Evolutionary conservation across 805 yeast genomes (phyloP).

Genomic region (Wickerhamiella domercqiae): DNA sequence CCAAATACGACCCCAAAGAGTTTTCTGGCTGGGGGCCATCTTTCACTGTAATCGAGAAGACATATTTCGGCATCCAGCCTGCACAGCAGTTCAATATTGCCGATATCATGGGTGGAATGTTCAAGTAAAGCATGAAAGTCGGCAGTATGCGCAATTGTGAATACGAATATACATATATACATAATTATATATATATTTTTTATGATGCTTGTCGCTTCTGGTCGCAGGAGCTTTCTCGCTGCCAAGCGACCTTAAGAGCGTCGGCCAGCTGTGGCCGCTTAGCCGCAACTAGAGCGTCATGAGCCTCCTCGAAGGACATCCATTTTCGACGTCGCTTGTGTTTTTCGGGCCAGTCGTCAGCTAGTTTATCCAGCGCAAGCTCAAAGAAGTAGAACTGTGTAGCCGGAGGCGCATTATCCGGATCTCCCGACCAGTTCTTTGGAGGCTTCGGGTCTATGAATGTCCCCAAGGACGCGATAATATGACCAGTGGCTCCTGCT

Average conservation of each 20-base stretch:
- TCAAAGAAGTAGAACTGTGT: slow-evolving; percentile 85
- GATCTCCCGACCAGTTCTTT: slow-evolving; percentile 27
- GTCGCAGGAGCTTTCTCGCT: too few relatives aligned
- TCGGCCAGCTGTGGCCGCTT: slow-evolving; percentile 21
- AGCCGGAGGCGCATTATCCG: slow-evolving; percentile 39
- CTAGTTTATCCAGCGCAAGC: slow-evolving; percentile 42
- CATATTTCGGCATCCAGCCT: slow-evolving; percentile 43
- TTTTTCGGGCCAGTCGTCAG: slow-evolving; percentile 63
- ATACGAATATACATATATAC: slow-evolving; percentile 1
- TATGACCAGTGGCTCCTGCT: slow-evolving; percentile 69
- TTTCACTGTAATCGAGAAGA: slow-evolving; percentile 42
- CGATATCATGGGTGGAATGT: slow-evolving; percentile 60
- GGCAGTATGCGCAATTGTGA: not conserved
- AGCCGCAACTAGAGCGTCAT: slow-evolving; percentile 19
- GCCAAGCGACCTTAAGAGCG: slow-evolving; percentile 14
- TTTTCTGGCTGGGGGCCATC: slow-evolving; percentile 29
- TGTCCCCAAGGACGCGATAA: slow-evolving; percentile 41
- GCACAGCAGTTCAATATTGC: slow-evolving; percentile 41
- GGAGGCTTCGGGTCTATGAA: slow-evolving; percentile 47
- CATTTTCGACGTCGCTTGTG: slow-evolving; percentile 50
- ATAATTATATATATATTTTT: not conserved
- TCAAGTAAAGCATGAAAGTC: slow-evolving; percentile 18
- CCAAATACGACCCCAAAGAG: slow-evolving; percentile 31
- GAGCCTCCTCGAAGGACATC: slow-evolving; percentile 32
- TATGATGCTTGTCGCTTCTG: not conserved